Base-by-base conservation (phyloP, 306 rosid species). In the Trifolium repens region DNA sequence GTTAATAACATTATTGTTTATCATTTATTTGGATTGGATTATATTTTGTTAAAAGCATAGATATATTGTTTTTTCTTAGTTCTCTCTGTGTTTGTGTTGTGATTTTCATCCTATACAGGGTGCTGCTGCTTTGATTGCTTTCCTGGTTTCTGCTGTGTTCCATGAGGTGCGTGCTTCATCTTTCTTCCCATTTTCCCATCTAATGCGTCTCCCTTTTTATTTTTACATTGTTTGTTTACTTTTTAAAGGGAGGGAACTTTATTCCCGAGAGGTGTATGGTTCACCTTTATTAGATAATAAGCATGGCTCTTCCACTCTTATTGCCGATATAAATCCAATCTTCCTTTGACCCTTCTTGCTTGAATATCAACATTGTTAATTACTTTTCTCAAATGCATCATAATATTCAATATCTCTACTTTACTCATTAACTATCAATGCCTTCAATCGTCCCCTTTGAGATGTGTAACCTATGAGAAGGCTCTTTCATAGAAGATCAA, bases 61-160 rank as follows among this genome's bases (percentile, higher is more conserved):
- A 49, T 78, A 16, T 53, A 53, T 37, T 73, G 54, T 55, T 27
- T 73, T 47, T 26, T 10, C 57, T 32, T 39, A 55, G 74, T 72
- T 76, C 27, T 60, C 7, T 60, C n/a, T 43, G 35, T 49, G 66
- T 47, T 12, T 71, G 50, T 72, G 52, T 73, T 79, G 62, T 67
- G 74, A 34, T 65, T 72, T 74, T 78, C 49, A 66, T 75, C 32
- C 1, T 77, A 5, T 84, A 71, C 86, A 94, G 98, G 91, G 84
- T 74, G 90, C 68, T 74, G 84, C 97, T 19, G 13, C 86, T 37
- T 16, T 94, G 63, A 85, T 90, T 22, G 81, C 93, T 24, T 94
- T 91, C 80, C 84, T 94, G 59, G 89, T 91, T 61, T 94, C 98
- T 76, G 98, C 97, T 0, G 83, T 91, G 62, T 94, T 94, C 81